Evolutionary conservation across 495 filamentous ascomycete species (phyloP), one percentile per base, ranked within the genome.

Genomic region (Neurospora sp.): DNA sequence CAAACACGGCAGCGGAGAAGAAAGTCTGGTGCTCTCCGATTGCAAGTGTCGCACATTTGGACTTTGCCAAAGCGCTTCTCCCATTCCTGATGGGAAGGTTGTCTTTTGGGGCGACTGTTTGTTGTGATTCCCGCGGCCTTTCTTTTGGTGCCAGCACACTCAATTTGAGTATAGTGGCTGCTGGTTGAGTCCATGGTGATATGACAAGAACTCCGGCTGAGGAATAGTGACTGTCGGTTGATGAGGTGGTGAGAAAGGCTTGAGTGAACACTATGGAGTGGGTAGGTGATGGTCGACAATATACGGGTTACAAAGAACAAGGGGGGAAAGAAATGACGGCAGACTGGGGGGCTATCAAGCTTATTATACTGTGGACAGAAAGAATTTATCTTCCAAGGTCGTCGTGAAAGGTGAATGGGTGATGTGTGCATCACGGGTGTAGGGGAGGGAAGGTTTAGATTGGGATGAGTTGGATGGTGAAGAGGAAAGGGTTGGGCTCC

Each of bases 1-100:
- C 78, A 79, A 1, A 4, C 31, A 3, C 9, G 3, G 69, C 76
- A 77, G 14, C 44, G 14, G 7, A 73, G 70, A 1, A 78, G 69
- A 3, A 69, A 71, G 1, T 77, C 76, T 2, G 27, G 69, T 3
- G 78, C 61, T 5, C 75, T 77, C 1, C 40, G 44, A 69, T 77
- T 70, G 71, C 78, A 79, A 7, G 61, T 74, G 69, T 78, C 76
- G 71, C 78, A 78, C 73, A 76, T 78, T 69, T 72, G 74, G 8
- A 79, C 73, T n/a, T 71, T 72, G 5, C 78, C 74, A 27, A 70
- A 73, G 1, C 53, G 53, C 27, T 66, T 66, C 14, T 66, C 53
- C 53, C 53, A 66, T 35, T 27, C 53, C 53, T 66, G 27, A 35
- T 66, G 53, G 6, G 14, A 31, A 66, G 6, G 27, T 10, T 16